Base-by-base conservation (phyloP, 306 rosid species). In the Castanea sativa region DNA sequence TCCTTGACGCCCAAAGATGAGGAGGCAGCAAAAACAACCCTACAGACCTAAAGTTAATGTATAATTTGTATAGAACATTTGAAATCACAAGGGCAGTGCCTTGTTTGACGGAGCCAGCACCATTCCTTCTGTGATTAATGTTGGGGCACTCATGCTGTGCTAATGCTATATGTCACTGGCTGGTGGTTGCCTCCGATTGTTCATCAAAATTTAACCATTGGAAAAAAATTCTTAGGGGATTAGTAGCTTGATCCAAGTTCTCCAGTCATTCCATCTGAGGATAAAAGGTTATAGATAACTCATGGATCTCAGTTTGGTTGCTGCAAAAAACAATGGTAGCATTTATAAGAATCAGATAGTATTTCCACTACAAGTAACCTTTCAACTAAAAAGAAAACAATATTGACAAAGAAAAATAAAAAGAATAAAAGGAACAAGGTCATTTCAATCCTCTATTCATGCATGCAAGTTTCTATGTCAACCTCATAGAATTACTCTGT, bases 251-350 rank as follows among this genome's bases (percentile, higher is more conserved):
- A 68, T 67, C 73, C 32, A 70, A 68, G 74, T 82, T 88, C 85
- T 73, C 74, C 67, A 60, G 79, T 83, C 87, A 77, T 85, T 38
- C 81, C 87, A 77, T 43, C 71, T 19, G 65, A 35, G 64, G 79
- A 80, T 71, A 79, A 73, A 75, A 53, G 33, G 76, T 78, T 68
- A 60, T 68, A 60, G 85, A 80, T 56, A 27, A 45, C 38, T 57
- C n/a, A 52, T 65, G 81, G 11, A 78, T 79, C 71, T 80, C 81
- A 92, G 76, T 88, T 84, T 63, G 79, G 81, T 63, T 88, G 94
- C 91, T 87, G 92, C 86, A 81, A 56, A 76, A 79, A 74, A 74
- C 76, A 23, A 69, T 35, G 72, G 9, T 33, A 45, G 74, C 56
- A 73, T 69, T 75, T 73, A 61, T 69, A 55, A 83, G 55, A 60